Evolutionary conservation across 108 stramenopile genomes (phyloP).

Genomic region (Cyclotella cryptica): DNA sequence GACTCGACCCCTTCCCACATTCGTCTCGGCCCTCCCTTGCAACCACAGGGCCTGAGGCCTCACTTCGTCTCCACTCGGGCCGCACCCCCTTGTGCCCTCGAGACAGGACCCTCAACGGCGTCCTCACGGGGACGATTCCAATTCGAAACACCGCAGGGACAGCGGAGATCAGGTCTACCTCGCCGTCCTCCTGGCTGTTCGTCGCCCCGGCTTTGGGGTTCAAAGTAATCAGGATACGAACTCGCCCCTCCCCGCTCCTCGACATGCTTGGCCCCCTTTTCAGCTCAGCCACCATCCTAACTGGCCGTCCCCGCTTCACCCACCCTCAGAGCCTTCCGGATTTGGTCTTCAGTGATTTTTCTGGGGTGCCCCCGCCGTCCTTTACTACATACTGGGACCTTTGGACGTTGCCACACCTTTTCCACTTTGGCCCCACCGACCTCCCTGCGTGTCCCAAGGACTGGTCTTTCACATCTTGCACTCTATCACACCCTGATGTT

Average conservation of each 20-base stretch:
- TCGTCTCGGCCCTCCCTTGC: too few relatives aligned
- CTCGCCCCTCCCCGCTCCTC: neutral
- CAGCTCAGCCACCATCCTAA: neutral
- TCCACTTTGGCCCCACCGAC: neutral
- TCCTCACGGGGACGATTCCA: neutral
- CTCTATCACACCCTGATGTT: neutral
- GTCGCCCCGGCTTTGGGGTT: neutral
- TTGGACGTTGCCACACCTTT: neutral
- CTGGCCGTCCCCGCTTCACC: neutral
- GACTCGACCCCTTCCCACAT: too few relatives aligned
- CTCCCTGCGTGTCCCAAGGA: too few relatives aligned
- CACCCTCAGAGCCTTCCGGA: neutral
- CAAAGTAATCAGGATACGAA: neutral
- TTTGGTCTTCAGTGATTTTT: neutral
- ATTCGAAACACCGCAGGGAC: neutral
- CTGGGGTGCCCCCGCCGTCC: neutral
- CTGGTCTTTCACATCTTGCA: neutral
- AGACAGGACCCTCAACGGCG: neutral
- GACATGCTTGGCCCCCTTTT: neutral
- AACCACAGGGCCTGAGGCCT: too few relatives aligned
- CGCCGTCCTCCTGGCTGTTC: neutral
- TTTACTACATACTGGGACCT: neutral
- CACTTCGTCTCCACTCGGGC: neutral
- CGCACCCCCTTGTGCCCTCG: neutral
- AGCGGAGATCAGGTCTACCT: neutral